Conservation (phyloP, 2,329 filamentous ascomycete species). For the Venturia carpophila region DNA sequence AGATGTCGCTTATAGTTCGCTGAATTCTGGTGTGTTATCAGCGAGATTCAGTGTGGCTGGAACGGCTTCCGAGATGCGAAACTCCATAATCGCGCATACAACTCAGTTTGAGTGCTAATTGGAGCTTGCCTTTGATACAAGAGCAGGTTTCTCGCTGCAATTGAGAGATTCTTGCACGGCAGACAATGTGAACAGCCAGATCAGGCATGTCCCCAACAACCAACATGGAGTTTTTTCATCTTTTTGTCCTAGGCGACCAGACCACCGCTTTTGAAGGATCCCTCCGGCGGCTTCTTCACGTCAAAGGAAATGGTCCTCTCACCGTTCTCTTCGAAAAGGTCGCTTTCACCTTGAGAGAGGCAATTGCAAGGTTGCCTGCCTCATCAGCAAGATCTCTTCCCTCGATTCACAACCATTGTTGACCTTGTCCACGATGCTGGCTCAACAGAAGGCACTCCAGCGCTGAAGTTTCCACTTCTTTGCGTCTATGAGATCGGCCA, state of each 20-base stretch:
- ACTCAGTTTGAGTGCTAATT: neutral
- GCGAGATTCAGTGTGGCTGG: neutral
- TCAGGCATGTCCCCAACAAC: neutral
- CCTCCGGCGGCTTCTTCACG: neutral
- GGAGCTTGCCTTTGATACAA: neutral
- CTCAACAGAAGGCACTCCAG: neutral
- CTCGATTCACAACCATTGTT: conserved; percentile 8
- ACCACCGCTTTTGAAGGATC: neutral
- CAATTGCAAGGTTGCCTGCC: neutral
- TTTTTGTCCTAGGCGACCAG: conserved; percentile 6
- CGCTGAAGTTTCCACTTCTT: conserved; percentile 4
- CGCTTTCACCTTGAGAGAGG: neutral
- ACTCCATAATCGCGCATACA: neutral
- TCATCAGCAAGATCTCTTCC: neutral
- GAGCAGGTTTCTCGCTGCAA: neutral
- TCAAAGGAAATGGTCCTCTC: neutral
- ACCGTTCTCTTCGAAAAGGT: neutral
- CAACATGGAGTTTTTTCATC: neutral
- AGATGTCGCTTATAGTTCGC: neutral
- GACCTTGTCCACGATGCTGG: neutral
- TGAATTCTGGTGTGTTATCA: neutral
- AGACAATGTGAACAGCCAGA: neutral
- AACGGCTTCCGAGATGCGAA: neutral
- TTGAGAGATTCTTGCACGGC: neutral
- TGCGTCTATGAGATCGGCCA: conserved; percentile 1